These are phyloP conservation scores for Beauveria sp. DNA, from an alignment of 2,329 filamentous ascomycete species.

Conservation along the genomic window DNA sequence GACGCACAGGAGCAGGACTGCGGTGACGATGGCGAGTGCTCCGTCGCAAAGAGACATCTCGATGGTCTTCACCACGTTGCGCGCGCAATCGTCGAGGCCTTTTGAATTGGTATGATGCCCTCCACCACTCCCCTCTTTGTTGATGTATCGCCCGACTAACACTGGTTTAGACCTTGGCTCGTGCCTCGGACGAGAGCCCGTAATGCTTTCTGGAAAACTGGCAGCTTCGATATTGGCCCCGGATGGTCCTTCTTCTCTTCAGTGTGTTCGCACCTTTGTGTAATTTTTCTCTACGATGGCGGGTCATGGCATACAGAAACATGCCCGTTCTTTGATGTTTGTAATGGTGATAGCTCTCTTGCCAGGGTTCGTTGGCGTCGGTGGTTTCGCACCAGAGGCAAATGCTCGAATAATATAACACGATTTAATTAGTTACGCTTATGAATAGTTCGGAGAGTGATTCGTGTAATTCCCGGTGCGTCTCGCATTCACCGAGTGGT, in stretches of 20 bases:
- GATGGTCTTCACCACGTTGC: conserved; percentile 21
- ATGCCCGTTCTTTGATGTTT: neutral
- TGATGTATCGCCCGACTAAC: neutral
- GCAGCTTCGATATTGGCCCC: neutral
- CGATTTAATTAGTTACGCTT: no score
- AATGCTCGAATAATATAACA: neutral
- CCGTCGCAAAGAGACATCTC: conserved; percentile 31
- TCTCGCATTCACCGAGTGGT: no score
- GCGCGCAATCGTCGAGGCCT: conserved; percentile 19
- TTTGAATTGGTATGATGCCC: conserved; percentile 15
- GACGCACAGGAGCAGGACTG: conserved; percentile 20
- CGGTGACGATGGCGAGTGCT: conserved; percentile 26
- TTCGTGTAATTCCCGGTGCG: neutral
- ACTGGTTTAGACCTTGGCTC: neutral
- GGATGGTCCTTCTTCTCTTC: neutral
- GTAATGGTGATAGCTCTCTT: neutral
- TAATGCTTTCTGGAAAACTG: neutral
- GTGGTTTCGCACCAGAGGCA: neutral
- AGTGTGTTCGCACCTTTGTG: neutral
- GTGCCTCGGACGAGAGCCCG: neutral
- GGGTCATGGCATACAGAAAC: neutral
- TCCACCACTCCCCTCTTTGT: neutral
- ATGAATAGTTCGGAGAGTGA: neutral
- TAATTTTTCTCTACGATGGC: conserved; percentile 1
- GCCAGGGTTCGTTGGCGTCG: neutral